Base-by-base conservation (phyloP, 352 stramenopile species). In the Globisporangium irregulare region DNA sequence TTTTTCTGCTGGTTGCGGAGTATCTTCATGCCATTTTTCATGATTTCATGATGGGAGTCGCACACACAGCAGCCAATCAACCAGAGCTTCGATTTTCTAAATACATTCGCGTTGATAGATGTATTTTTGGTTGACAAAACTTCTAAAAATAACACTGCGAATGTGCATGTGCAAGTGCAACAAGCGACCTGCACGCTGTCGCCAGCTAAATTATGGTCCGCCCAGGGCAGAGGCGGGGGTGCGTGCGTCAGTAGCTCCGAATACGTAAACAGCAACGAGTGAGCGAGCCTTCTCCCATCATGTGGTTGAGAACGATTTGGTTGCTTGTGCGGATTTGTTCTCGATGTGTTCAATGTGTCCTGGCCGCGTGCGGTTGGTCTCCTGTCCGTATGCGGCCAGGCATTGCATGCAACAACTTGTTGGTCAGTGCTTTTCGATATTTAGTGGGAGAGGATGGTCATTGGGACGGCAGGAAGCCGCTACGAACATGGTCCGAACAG, bases 401-500 rank as follows among this genome's bases (percentile, higher is more conserved):
- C 27, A 6, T 32, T 32, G 27, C 27, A 32, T 32, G 3, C 27
- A 32, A 6, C 27, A 32, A 32, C 27, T 32, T 32, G 27, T 32
- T 32, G 27, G 27, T 6, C 27, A 32, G 38, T 46, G 43, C 43
- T 48, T 48, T 61, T 61, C 29, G 29, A 61, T 29, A 27, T 12
- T 46, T 27, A 3, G 56, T 48, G 56, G 56, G 56, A 61, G 56
- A 61, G 56, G 38, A 22, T 51, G 43, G 43, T 8, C 18, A 7
- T n/a, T 60, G 29, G 29, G 27, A 24, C 27, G 55, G 4, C 32
- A n/a, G 10, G 56, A 61, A 61, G 32, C n/a, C 56, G 56, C 56
- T 32, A 29, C 56, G 56, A 61, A 61, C 56, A 22, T 18, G 56
- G 29, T 24, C 55, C 29, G 55, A 61, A 61, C 24, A n/a, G 25